Evolutionary conservation across 495 filamentous ascomycete genomes (phyloP).

Genomic region (Penicillium paradoxum): DNA sequence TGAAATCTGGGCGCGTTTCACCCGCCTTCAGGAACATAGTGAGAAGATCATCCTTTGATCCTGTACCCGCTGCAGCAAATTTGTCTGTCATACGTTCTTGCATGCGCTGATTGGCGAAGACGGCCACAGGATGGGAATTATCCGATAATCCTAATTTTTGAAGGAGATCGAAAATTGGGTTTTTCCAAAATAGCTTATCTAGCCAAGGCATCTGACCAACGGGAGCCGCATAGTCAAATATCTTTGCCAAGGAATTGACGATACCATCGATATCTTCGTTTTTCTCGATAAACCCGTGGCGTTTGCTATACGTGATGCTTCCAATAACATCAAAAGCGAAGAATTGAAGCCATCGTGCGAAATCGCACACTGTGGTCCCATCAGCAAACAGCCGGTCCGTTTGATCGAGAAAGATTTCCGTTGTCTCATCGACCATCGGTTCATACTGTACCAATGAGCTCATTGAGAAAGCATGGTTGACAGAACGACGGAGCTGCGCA

Average conservation of each 20-base stretch:
- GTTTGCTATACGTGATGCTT: slow-evolving; percentile 58
- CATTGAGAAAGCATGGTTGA: slow-evolving; percentile 72
- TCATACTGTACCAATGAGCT: slow-evolving; percentile 69
- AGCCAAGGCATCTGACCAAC: slow-evolving; percentile 17
- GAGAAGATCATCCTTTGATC: slow-evolving; percentile 40
- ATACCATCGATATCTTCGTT: slow-evolving; percentile 54
- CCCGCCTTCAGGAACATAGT: slow-evolving; percentile 44
- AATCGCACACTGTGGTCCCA: slow-evolving; percentile 48
- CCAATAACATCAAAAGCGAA: slow-evolving; percentile 75
- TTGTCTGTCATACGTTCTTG: slow-evolving; percentile 14
- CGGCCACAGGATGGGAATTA: slow-evolving; percentile 12
- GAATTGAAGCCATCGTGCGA: slow-evolving; percentile 70
- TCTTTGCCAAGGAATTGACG: slow-evolving; percentile 36
- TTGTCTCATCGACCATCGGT: slow-evolving; percentile 52
- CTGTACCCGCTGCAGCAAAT: slow-evolving; percentile 9
- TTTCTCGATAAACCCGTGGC: slow-evolving; percentile 57
- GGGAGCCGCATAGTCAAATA: slow-evolving; percentile 44
- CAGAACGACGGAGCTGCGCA: slow-evolving; percentile 60
- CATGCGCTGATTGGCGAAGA: slow-evolving; percentile 49
- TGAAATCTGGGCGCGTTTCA: slow-evolving; percentile 53
- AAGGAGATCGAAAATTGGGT: slow-evolving; percentile 19
- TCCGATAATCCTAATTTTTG: slow-evolving; percentile 32
- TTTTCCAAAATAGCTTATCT: neutral
- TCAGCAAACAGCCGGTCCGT: slow-evolving; percentile 56
- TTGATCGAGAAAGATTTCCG: slow-evolving; percentile 36